Evolutionary conservation across 2,329 filamentous ascomycete genomes (phyloP).

Genomic region (Colletotrichum graminicola): DNA sequence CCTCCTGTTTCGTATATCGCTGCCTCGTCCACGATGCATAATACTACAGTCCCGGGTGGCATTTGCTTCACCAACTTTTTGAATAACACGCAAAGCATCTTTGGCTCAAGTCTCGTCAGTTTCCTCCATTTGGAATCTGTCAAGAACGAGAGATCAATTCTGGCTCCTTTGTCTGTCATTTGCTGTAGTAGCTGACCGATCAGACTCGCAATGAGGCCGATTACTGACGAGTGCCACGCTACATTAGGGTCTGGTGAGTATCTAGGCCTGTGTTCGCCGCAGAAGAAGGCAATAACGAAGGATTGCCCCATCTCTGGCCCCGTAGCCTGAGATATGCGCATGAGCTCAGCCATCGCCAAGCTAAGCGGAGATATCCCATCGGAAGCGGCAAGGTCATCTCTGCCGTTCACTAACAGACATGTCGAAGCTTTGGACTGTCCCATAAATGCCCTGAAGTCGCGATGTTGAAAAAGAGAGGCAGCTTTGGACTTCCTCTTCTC

Average conservation of each 20-base stretch:
- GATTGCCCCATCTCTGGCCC: neutral
- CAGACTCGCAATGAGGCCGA: neutral
- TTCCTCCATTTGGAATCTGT: neutral
- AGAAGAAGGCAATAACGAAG: neutral
- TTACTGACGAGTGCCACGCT: neutral
- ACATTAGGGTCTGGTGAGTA: neutral
- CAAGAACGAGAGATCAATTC: neutral
- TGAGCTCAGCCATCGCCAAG: neutral
- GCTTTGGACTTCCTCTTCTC: neutral
- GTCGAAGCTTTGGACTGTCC: neutral
- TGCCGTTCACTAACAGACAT: neutral
- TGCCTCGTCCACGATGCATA: constrained; percentile 12
- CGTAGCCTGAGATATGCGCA: neutral
- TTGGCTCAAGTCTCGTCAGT: neutral
- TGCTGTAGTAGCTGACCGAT: neutral
- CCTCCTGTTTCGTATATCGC: neutral
- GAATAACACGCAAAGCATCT: neutral
- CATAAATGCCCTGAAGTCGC: neutral
- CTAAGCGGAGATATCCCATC: neutral
- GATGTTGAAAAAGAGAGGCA: neutral
- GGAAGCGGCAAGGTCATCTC: neutral
- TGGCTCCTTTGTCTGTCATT: neutral
- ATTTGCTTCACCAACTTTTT: constrained; percentile 5
- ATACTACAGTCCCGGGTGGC: neutral
- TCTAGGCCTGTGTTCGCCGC: neutral